Evolutionary conservation across 495 filamentous ascomycete genomes (phyloP), one percentile per base, ranked within the genome.

Genomic region (Haplographium delicatum): DNA sequence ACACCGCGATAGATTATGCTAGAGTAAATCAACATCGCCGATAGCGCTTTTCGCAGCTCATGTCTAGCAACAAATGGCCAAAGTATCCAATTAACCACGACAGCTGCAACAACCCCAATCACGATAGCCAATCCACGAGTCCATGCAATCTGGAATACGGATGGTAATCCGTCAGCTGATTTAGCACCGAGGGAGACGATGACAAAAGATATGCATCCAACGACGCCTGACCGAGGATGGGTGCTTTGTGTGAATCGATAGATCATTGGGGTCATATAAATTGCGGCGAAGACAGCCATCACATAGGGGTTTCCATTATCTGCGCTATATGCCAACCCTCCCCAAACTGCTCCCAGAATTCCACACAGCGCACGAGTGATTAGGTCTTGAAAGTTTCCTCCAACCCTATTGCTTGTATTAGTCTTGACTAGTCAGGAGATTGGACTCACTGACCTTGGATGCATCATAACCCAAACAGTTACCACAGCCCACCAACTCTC

Each of bases 51-150:
- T 23, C 78, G 61, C 15, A 81, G 67, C 50, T 81, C 76, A 57
- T 81, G 76, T 6, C 78, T 64, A 16, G 78, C 78, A 4, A 81
- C 68, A 40, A 81, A 81, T 33, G 78, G 78, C 78, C 78, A 81
- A 16, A 81, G 64, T 6, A 77, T 44, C 78, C 76, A 81, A 56
- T 80, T 81, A 8, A 79, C 67, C 1, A 75, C 49, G 15, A 81
- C 62, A 2, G 78, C 72, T 0, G 69, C 66, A 0, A 76, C 67
- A 22, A 78, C 67, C 0, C 78, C 78, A 27, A 75, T 51, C 1
- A 78, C 62, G 53, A 81, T 68, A 2, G 73, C 69, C 4, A 70
- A 45, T 3, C 75, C 76, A 28, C 72, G 61, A 15, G 68, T 71
- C 62, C 69, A 74, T 5, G 75, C 69, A 11, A 76, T 64, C n/a